phyloP scores from a whole-genome alignment of 148 eudicot species.

The Nepenthes mirabilis region DNA sequence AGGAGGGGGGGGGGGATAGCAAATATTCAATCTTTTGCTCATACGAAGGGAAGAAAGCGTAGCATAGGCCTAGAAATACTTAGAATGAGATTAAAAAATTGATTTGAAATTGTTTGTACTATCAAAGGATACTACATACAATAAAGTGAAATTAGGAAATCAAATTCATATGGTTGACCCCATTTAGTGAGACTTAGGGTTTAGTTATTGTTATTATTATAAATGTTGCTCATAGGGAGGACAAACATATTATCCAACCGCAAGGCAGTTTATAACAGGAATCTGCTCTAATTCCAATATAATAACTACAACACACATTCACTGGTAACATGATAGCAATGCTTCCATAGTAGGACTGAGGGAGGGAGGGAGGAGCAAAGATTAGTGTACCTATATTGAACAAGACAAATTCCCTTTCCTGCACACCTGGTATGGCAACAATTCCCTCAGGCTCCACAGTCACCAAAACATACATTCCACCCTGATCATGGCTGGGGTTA shows the following conservation, averaged over 20 bases:
- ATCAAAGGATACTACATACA: too few species aligned
- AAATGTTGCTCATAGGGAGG: not conserved
- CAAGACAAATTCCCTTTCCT: conserved; percentile 53
- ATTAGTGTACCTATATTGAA: conserved; percentile 61
- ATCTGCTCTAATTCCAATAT: not conserved
- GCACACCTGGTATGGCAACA: conserved; percentile 59
- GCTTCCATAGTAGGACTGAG: not conserved
- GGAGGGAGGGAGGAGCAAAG: not conserved
- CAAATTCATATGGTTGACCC: too few species aligned
- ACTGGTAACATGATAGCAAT: not conserved
- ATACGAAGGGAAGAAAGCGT: too few species aligned
- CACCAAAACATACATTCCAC: conserved; percentile 38
- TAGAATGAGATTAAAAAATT: too few species aligned
- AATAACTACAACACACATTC: not conserved
- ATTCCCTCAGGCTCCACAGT: conserved; percentile 80
- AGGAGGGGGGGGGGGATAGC: too few species aligned
- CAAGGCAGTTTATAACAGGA: too few species aligned
- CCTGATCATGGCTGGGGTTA: conserved; percentile 22
- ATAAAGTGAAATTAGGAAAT: too few species aligned
- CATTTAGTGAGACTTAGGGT: too few species aligned
- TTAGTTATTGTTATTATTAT: too few species aligned
- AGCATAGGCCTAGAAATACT: too few species aligned
- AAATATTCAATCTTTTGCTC: too few species aligned
- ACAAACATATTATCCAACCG: not conserved
- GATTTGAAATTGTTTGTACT: too few species aligned